phyloP scores from a whole-genome alignment of 2,329 filamentous ascomycete genomes.

The Penicillium olsonii region DNA sequence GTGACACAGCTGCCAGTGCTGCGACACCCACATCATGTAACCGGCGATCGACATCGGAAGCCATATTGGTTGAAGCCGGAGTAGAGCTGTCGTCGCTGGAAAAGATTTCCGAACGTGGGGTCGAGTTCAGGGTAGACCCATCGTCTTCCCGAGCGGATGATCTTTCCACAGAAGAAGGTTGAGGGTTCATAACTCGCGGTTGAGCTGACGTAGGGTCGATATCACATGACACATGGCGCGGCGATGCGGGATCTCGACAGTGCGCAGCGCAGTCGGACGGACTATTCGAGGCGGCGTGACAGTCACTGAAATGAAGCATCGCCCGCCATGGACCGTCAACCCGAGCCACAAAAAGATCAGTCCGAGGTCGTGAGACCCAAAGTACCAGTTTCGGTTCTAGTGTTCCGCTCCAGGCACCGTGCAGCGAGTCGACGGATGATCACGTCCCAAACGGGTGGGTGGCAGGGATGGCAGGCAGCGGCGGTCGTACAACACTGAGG shows the following conservation, averaged over 20 bases:
- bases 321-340: conserved; percentile 15
- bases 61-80: conserved; percentile 7
- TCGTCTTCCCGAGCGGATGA: conserved; percentile 5
- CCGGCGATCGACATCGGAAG: conserved; percentile 19
- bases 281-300: conserved; percentile 3
- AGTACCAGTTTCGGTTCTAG: not conserved
- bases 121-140: conserved; percentile 3
- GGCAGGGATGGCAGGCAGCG: conserved; percentile 11
- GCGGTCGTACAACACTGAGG: conserved; percentile 16
- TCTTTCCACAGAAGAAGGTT: conserved; percentile 1
- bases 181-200: conserved; percentile 19
- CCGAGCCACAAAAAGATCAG: conserved; percentile 1
- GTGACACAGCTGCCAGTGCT: conserved; percentile 32
- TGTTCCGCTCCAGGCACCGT: not conserved
- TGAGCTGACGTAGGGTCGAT: conserved; percentile 10
- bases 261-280: conserved; percentile 3
- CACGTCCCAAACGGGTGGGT: conserved; percentile 4
- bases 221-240: conserved; percentile 26
- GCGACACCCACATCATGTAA: conserved; percentile 28
- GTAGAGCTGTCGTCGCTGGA: conserved; percentile 2
- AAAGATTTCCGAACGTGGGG: not conserved
- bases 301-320: conserved; percentile 19
- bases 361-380: not conserved
- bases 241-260: conserved; percentile 4
- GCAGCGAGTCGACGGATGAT: conserved; percentile 6